A percentile compares a stretch with the other conserved stretches of the same genome.
Conservation (phyloP, 306 rosid genomes). For the Spatholobus suberectus region DNA sequence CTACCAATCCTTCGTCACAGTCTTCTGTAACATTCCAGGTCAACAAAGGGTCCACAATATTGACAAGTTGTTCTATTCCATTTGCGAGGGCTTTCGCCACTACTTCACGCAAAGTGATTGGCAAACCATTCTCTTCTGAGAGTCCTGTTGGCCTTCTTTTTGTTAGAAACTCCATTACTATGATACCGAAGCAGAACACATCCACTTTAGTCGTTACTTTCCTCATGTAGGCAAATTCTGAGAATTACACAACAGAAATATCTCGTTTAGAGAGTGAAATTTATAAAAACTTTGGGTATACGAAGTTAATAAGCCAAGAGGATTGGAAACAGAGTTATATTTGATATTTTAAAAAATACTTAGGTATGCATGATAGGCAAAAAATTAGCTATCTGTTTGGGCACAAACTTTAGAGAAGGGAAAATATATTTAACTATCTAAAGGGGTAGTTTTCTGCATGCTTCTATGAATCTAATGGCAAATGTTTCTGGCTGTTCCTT, state of each 20-base stretch:
- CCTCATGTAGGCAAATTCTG: slow-evolving; percentile 86
- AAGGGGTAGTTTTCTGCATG: not conserved
- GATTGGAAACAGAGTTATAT: not conserved
- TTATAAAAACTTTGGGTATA: not conserved
- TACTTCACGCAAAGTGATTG: slow-evolving; percentile 61
- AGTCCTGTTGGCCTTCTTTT: slow-evolving; percentile 74
- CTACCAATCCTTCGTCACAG: slow-evolving; percentile 44
- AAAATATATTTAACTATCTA: not conserved
- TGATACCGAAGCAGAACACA: slow-evolving; percentile 82
- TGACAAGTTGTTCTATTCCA: slow-evolving; percentile 50
- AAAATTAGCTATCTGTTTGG: not conserved
- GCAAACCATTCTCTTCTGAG: slow-evolving; percentile 63
- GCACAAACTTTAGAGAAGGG: not conserved
- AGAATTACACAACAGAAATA: slow-evolving; percentile 39
- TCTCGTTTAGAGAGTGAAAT: slow-evolving; percentile 33
- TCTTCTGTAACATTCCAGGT: slow-evolving; percentile 44
- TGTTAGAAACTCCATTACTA: slow-evolving; percentile 82
- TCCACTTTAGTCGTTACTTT: slow-evolving; percentile 79
- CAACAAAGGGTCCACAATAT: slow-evolving; percentile 65
- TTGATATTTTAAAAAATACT: not conserved
- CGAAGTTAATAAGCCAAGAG: not conserved
- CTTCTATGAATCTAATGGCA: not conserved
- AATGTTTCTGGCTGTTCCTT: not conserved
- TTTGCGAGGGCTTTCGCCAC: slow-evolving; percentile 63
- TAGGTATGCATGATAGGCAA: not conserved